Base-by-base conservation (phyloP, 2,329 filamentous ascomycete genomes). In the Conoideocrella luteorostrata region DNA sequence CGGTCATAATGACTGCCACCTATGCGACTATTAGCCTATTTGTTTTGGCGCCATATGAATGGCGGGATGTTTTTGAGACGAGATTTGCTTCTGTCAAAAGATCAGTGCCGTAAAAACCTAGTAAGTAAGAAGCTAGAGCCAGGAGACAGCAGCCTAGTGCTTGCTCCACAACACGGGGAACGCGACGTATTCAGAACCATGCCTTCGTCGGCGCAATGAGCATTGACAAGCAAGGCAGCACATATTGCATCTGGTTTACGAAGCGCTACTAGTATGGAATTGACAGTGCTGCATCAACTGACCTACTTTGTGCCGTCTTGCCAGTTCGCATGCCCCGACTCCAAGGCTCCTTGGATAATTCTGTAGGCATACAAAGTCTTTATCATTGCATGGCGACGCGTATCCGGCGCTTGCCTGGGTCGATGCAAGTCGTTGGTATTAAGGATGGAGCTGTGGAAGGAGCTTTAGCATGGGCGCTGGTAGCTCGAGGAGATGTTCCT, bases 291-390 rank as follows among this genome's bases (percentile, higher is more conserved):
- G 22, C 55, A 50, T 7, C 60, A 62, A 23, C 55, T 56, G 9
- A 59, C 60, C 2, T 53, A 56, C 26, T 47, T 64, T 13, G 57
- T 59, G 1, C 56, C 60, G 4, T 53, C 56, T 1, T 55, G 52
- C 29, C 56, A 61, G 23, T 54, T 65, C 10, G 44, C 66, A 2
- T 63, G 56, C 0, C 53, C 57, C 2, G 51, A 52, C 4, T 43
- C 51, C 1, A 65, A 68, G 46, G 60, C 66, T 0, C 66, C 66
- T 0, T 68, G 65, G 65, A 54, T 66, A 9, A 53, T 58, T 1
- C 32, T 68, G 4, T 68, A 66, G 43, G 63, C 63, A 5, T 68
- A 65, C 47, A 66, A 64, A 44, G 63, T 63, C 1, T 66, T 68
- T 45, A 47, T 67, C 39, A 66, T 67, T 42, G 66, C 65, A 0